Percentiles rank a stretch among this genome's conserved stretches.
Conservation (phyloP, 1,284 basidiomycete genomes). For the Kwoniella shivajii region DNA sequence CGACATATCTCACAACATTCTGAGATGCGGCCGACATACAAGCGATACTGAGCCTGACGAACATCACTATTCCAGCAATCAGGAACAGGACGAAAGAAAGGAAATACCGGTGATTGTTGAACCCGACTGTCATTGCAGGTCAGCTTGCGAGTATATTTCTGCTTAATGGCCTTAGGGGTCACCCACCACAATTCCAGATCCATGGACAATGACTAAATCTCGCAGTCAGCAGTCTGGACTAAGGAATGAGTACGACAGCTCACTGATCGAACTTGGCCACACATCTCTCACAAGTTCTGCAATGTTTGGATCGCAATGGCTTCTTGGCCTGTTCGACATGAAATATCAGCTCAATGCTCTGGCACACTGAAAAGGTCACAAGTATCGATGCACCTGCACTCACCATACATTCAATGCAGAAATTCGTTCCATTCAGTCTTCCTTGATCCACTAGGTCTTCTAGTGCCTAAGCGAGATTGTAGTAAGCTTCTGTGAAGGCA, state of each 20-base stretch:
- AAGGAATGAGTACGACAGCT: constrained; percentile 41
- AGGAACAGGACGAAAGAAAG: constrained; percentile 83
- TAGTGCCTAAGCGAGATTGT: constrained; percentile 65
- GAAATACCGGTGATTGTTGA: constrained; percentile 93
- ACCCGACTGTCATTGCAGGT: constrained; percentile 67
- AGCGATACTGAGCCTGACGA: constrained; percentile 77
- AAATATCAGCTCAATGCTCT: background rate
- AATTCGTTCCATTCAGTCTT: constrained; percentile 88
- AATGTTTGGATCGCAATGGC: constrained; percentile 93
- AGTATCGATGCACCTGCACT: constrained; percentile 10
- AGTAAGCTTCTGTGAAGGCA: too few species aligned
- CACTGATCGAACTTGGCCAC: constrained; percentile 89
- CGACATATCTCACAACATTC: background rate
- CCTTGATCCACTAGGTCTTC: constrained; percentile 87
- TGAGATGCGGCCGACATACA: constrained; percentile 61
- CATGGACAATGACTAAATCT: constrained; percentile 85
- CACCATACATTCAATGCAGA: constrained; percentile 90
- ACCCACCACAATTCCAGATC: constrained; percentile 96
- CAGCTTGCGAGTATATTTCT: background rate
- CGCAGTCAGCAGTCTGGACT: constrained; percentile 2
- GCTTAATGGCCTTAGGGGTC: too few species aligned
- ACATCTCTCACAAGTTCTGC: constrained; percentile 87
- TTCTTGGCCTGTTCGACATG: constrained; percentile 70
- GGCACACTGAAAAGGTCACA: background rate
- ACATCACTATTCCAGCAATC: constrained; percentile 75